These are phyloP conservation scores for Salix koriyanagi DNA, from an alignment of 345 rosid genomes.

Conservation along the genomic window DNA sequence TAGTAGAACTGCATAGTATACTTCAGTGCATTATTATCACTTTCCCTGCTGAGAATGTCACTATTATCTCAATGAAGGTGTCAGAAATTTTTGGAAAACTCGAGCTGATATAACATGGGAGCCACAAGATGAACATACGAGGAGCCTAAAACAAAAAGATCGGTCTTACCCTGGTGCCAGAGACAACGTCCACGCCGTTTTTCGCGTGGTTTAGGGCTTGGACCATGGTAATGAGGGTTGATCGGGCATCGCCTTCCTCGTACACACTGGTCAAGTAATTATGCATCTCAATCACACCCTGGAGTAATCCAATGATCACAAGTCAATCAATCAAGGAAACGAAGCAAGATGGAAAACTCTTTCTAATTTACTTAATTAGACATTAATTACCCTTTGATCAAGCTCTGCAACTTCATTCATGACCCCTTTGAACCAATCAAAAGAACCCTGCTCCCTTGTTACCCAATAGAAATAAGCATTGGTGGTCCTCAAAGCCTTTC, in stretches of 20 bases:
- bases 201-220: conserved; percentile 98
- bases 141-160: neutral
- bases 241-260: conserved; percentile 99
- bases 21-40: no score
- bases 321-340: conserved; percentile 3
- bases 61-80: neutral
- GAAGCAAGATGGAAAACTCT: neutral
- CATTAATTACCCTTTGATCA: conserved; percentile 72
- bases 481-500: conserved; percentile 62
- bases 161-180: conserved; percentile 76
- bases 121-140: neutral
- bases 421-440: conserved; percentile 98
- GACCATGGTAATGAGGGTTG: conserved; percentile 97
- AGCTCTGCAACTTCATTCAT: conserved; percentile 95
- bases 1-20: neutral
- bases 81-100: neutral
- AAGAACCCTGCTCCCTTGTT: conserved; percentile 95
- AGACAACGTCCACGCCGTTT: conserved; percentile 92
- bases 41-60: neutral
- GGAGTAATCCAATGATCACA: conserved; percentile 3
- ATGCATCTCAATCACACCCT: conserved; percentile 99
- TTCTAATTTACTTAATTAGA: neutral
- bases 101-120: neutral
- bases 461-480: conserved; percentile 99
- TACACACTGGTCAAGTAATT: conserved; percentile 96